These are phyloP conservation scores for Stentor roeselii DNA, from an alignment of 73 alveolate genomes.

Conservation along the genomic window DNA sequence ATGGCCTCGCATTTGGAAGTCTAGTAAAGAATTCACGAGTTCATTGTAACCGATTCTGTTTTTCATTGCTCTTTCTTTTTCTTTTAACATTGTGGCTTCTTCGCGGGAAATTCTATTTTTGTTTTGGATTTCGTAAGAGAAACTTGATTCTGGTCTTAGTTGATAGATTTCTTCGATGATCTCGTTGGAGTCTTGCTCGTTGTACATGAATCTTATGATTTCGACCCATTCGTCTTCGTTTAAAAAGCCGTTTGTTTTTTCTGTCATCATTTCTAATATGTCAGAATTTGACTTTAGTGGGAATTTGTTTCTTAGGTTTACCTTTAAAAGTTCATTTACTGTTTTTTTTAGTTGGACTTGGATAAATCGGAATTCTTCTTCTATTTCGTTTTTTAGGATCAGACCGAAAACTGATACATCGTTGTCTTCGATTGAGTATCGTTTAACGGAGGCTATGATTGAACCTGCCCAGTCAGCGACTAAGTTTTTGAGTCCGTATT, in stretches of 20 bases:
- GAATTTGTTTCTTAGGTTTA: constrained; percentile 54
- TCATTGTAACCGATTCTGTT: background rate
- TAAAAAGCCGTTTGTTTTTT: constrained; percentile 45
- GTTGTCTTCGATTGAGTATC: constrained; percentile 79
- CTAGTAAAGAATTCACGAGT: constrained; percentile 77
- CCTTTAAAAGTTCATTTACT: constrained; percentile 51
- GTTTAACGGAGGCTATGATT: constrained; percentile 80
- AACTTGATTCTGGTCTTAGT: background rate
- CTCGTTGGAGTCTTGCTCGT: constrained; percentile 61
- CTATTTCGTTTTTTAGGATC: constrained; percentile 95
- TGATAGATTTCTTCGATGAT: background rate
- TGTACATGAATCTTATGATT: constrained; percentile 76
- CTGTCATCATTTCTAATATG: constrained; percentile 52
- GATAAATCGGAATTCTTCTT: constrained; percentile 90
- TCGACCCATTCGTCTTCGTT: constrained; percentile 77
- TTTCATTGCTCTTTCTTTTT: constrained; percentile 15
- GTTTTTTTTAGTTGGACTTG: constrained; percentile 55
- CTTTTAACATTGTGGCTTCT: background rate
- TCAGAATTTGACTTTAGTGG: constrained; percentile 56
- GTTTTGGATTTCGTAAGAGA: background rate
- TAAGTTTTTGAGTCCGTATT: constrained; percentile 86
- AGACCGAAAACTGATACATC: constrained; percentile 92
- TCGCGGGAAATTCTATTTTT: background rate
- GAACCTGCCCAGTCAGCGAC: constrained; percentile 92
- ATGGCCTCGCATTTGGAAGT: constrained; percentile 92